Base-by-base conservation (phyloP, 169 alveolate species). In the Plasmodium ovale region DNA sequence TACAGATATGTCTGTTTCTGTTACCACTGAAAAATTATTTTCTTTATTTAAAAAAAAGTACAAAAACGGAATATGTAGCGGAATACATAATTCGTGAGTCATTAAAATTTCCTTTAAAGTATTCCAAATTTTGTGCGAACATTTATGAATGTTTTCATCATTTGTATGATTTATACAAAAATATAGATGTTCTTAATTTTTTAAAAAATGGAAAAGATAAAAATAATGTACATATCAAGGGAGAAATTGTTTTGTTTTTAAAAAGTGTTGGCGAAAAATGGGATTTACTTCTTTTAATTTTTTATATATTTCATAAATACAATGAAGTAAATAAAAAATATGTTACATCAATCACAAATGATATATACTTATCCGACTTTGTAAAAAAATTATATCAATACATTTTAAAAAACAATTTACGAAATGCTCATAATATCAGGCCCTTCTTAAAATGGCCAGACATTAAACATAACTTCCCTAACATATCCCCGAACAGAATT, bases 361-460 rank as follows among this genome's bases (percentile, higher is more conserved):
- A 79, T 44, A 54, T 79, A 23, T 79, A 53, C 47, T 21, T 65
- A 35, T 79, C 89, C 3, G 74, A 79, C 42, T 79, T 79, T 56
- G 73, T 31, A 58, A 53, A 31, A 49, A 62, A 64, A 69, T 69
- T 79, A 31, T 79, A 79, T 69, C 74, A 65, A 69, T 79, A 39
- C 53, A 79, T 79, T 79, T 79, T 79, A 29, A 49, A 62, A 65
- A 49, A 49, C 51, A 53, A 51, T 35, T 64, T 79, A 56, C 89
- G 65, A 69, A 19, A 67, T 12, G 35, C 84, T 16, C 65, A 79
- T 51, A 79, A 59, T n/a, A 69, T 79, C 14, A 79, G 65, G 54
- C 89, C 89, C 60, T 79, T 79, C 65, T 56, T 79, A 47, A 79
- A 79, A 58, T 79, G 89, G 89, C 89, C 89, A 49, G 82, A 79